A percentile compares a stretch with the other conserved stretches of the same genome.
Evolutionary conservation across 345 rosid genomes (phyloP).

Genomic region (Alliaria petiolata): DNA sequence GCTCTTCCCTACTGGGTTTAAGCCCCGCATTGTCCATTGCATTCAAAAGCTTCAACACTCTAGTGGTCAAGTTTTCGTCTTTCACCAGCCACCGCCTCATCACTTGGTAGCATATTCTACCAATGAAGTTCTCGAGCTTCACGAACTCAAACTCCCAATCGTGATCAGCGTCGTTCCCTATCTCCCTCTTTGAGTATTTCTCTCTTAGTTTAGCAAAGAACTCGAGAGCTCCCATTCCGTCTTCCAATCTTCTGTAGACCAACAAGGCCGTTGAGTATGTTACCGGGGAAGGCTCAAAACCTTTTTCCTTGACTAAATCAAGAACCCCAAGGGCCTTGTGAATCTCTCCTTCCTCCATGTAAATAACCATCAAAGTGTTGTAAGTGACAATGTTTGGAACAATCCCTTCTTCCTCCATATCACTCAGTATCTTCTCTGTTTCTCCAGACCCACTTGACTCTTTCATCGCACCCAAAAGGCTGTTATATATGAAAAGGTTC

Average conservation of each 20-base stretch:
- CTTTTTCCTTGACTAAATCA: conserved; percentile 54
- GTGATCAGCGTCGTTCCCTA: conserved; percentile 38
- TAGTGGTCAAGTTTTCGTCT: conserved; percentile 43
- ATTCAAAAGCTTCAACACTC: conserved; percentile 60
- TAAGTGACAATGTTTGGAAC: conserved; percentile 68
- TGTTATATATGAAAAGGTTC: conserved; percentile 67
- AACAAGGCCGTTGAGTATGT: conserved; percentile 78
- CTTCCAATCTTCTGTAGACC: conserved; percentile 77
- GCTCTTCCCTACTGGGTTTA: conserved; percentile 52
- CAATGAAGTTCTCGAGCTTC: conserved; percentile 60
- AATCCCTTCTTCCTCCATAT: conserved; percentile 65
- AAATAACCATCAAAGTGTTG: conserved; percentile 70
- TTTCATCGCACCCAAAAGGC: conserved; percentile 73
- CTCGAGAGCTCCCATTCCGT: conserved; percentile 69
- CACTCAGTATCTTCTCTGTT: conserved; percentile 54
- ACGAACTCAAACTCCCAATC: conserved; percentile 64
- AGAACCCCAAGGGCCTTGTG: conserved; percentile 60
- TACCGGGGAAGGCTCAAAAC: conserved; percentile 59
- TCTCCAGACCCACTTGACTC: conserved; percentile 42
- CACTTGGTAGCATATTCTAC: conserved; percentile 75
- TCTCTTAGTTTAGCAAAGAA: conserved; percentile 63
- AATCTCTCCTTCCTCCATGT: conserved; percentile 51
- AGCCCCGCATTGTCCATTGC: conserved; percentile 67
- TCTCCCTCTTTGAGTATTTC: conserved; percentile 51
- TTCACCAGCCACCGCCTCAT: conserved; percentile 81